These are phyloP conservation scores for Phytopythium boreale DNA, from an alignment of 352 stramenopile species.

Conservation along the genomic window DNA sequence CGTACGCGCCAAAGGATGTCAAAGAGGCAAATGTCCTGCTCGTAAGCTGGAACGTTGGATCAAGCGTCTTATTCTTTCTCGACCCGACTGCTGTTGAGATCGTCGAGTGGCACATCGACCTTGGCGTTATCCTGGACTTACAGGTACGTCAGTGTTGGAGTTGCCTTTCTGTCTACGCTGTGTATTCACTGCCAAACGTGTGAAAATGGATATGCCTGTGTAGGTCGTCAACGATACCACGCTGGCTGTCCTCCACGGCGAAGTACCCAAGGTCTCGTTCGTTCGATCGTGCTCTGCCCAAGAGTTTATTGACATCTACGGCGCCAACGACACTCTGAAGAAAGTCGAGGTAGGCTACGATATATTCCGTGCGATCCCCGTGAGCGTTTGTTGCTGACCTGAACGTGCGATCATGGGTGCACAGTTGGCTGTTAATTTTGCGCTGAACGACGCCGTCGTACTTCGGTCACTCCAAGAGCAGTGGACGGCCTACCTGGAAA, in stretches of 20 bases:
- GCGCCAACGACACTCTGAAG: constrained; percentile 49
- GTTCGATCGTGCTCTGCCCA: constrained; percentile 68
- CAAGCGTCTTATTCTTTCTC: constrained; percentile 80
- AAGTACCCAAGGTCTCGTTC: constrained; percentile 66
- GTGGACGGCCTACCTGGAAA: constrained; percentile 37
- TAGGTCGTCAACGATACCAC: constrained; percentile 72
- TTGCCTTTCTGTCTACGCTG: neutral
- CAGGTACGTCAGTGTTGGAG: constrained; percentile 38
- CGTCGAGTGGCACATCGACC: constrained; percentile 85
- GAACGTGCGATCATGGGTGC: neutral
- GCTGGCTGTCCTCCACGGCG: constrained; percentile 70
- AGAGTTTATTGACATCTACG: constrained; percentile 76
- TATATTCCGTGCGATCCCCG: neutral
- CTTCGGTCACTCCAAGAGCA: constrained; percentile 50
- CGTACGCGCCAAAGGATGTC: constrained; percentile 41
- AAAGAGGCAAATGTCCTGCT: constrained; percentile 49
- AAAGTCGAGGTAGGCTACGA: constrained; percentile 53
- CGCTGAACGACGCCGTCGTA: constrained; percentile 58
- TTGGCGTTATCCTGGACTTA: constrained; percentile 82
- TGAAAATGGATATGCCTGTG: neutral
- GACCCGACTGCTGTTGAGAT: constrained; percentile 82
- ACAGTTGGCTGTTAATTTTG: constrained; percentile 74
- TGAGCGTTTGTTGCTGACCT: neutral
- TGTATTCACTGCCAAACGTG: neutral
- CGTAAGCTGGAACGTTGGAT: constrained; percentile 80